Conservation (phyloP, 176 grass and related monocot species). For the Oryza glumipatula region DNA sequence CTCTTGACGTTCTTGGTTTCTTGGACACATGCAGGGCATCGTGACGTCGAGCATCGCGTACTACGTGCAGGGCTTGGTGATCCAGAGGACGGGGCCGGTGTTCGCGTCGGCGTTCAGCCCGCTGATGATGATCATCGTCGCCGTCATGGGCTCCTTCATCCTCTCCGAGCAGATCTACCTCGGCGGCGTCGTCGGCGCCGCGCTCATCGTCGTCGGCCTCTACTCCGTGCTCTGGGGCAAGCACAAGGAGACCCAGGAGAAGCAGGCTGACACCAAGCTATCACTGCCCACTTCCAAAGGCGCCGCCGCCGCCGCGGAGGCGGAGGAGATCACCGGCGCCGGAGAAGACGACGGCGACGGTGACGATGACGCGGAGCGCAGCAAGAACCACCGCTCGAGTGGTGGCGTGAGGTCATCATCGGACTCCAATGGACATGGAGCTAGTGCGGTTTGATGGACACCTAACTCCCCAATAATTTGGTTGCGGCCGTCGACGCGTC, state of each 20-base stretch:
- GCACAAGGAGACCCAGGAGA: slow-evolving; percentile 66
- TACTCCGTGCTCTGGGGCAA: slow-evolving; percentile 93
- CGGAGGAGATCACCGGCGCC: slow-evolving; percentile 15
- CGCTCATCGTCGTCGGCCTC: slow-evolving; percentile 75
- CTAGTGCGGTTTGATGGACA: slow-evolving; percentile 40
- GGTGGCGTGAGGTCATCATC: slow-evolving; percentile 44
- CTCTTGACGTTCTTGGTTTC: not conserved
- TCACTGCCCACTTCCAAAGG: slow-evolving; percentile 51
- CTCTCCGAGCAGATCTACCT: slow-evolving; percentile 85
- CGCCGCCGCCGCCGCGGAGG: not conserved
- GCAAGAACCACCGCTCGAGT: not conserved
- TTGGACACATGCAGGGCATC: slow-evolving; percentile 56
- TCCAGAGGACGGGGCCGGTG: slow-evolving; percentile 81
- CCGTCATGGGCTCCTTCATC: slow-evolving; percentile 93
- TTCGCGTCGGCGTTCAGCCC: slow-evolving; percentile 99
- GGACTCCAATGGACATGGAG: slow-evolving; percentile 44
- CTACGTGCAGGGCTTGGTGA: slow-evolving; percentile 91
- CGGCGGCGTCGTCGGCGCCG: slow-evolving; percentile 76
- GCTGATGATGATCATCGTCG: slow-evolving; percentile 99
- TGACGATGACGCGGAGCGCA: slow-evolving; percentile 12
- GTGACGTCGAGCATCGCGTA: slow-evolving; percentile 95
- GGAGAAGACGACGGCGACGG: not conserved
- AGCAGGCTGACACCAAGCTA: slow-evolving; percentile 28
- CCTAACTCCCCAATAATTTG: slow-evolving; percentile 35
- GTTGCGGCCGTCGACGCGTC: not conserved